Percentiles rank a stretch among this genome's conserved stretches.
phyloP scores from a whole-genome alignment of 2,329 filamentous ascomycete genomes.

The Alternaria conjuncta region DNA sequence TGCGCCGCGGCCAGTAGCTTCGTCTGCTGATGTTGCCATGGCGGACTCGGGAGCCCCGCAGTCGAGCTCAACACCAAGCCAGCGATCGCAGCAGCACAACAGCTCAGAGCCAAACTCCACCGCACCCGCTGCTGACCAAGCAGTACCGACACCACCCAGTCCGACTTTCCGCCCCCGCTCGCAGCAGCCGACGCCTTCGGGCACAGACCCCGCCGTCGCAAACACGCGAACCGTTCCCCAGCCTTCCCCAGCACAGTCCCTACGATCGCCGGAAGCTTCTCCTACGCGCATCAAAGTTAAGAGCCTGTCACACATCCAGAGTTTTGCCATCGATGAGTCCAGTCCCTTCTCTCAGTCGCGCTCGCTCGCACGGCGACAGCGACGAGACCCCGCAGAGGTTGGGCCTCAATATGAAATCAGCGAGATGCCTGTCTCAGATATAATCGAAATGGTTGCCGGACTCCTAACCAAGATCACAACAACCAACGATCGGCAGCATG shows the following conservation, averaged over 20 bases:
- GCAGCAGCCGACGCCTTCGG: constrained; percentile 40
- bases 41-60: constrained; percentile 45
- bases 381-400: constrained; percentile 56
- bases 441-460: constrained; percentile 99
- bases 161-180: constrained; percentile 45
- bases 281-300: constrained; percentile 74
- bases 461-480: constrained; percentile 96
- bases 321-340: constrained; percentile 80
- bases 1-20: constrained; percentile 31
- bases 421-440: constrained; percentile 93
- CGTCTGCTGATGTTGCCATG: constrained; percentile 48
- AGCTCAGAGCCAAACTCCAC: constrained; percentile 26
- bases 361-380: constrained; percentile 49
- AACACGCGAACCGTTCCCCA: constrained; percentile 33
- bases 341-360: constrained; percentile 60
- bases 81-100: constrained; percentile 34
- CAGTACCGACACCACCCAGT: constrained; percentile 39
- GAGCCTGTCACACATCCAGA: constrained; percentile 89
- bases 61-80: constrained; percentile 37
- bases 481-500: constrained; percentile 93
- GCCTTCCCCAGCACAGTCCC: constrained; percentile 32
- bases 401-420: constrained; percentile 87
- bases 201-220: constrained; percentile 22
- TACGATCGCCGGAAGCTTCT: constrained; percentile 41
- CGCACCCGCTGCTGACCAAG: constrained; percentile 21